Percentiles rank a stretch among this genome's conserved stretches.
These are phyloP conservation scores for Diaporthe vaccinii DNA, from an alignment of 2,329 filamentous ascomycete species.

Conservation along the genomic window DNA sequence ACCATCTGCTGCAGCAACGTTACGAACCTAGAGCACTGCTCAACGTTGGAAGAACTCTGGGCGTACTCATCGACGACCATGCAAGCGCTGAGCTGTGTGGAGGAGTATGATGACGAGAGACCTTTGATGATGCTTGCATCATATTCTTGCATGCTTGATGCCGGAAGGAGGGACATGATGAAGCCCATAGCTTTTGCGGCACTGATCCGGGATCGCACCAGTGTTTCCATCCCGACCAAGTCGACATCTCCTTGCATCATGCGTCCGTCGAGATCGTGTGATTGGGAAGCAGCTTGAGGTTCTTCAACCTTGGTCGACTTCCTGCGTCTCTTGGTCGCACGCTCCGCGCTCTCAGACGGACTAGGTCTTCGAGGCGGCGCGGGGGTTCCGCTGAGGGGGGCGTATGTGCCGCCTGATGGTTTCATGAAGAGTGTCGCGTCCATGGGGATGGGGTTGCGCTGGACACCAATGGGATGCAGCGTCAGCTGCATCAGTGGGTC, in stretches of 20 bases:
- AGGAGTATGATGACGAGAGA: constrained; percentile 81
- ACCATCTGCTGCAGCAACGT: constrained; percentile 79
- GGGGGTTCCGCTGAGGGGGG: constrained; percentile 61
- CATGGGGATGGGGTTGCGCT: constrained; percentile 92
- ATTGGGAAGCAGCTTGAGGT: constrained; percentile 70
- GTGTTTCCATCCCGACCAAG: constrained; percentile 87
- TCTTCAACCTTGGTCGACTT: constrained; percentile 89
- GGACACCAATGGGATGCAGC: constrained; percentile 91
- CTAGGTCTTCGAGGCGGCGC: constrained; percentile 63
- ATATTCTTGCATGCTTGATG: constrained; percentile 71
- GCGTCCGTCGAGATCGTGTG: constrained; percentile 96
- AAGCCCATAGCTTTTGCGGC: constrained; percentile 89
- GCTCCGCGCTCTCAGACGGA: constrained; percentile 68
- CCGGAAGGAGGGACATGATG: constrained; percentile 83
- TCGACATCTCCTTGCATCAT: constrained; percentile 99
- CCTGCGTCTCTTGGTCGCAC: constrained; percentile 80
- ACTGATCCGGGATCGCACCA: constrained; percentile 90
- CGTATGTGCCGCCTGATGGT: constrained; percentile 89
- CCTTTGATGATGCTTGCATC: constrained; percentile 75
- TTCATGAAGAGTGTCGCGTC: constrained; percentile 90
- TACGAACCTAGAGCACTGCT: constrained; percentile 71
- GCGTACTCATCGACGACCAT: constrained; percentile 93
- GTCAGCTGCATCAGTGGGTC: constrained; percentile 87
- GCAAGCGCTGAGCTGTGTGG: constrained; percentile 86
- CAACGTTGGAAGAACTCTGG: constrained; percentile 63